phyloP scores from a whole-genome alignment of 345 rosid species.

The Melaleuca alternifolia region DNA sequence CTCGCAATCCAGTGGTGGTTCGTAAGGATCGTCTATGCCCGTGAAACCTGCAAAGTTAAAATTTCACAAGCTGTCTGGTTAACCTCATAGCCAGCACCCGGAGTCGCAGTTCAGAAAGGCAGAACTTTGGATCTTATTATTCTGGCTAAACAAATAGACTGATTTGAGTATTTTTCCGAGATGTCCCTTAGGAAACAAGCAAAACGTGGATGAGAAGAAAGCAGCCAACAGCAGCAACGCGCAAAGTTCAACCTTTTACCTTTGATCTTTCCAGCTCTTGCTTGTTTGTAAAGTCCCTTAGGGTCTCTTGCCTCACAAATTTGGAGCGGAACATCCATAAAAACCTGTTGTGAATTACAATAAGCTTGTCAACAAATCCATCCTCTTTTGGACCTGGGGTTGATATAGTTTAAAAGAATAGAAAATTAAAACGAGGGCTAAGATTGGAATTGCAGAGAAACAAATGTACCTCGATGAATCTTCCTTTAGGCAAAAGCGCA shows the following conservation, averaged over 20 bases:
- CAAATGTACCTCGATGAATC: constrained; percentile 51
- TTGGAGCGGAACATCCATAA: constrained; percentile 59
- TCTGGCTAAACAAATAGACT: not conserved
- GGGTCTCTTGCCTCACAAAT: constrained; percentile 80
- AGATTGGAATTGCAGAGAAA: not conserved
- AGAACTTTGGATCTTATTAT: not conserved
- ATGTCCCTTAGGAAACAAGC: not conserved
- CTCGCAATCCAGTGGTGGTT: constrained; percentile 53
- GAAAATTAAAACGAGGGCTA: not conserved
- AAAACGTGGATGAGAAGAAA: not conserved
- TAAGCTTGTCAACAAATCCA: not conserved
- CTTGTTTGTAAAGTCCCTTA: constrained; percentile 76
- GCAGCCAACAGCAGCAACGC: not conserved
- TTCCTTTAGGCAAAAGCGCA: constrained; percentile 57
- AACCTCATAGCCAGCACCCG: not conserved
- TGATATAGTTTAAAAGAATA: not conserved
- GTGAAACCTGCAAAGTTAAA: constrained; percentile 42
- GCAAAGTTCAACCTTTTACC: constrained; percentile 13
- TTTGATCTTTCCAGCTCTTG: constrained; percentile 79
- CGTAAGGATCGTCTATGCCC: constrained; percentile 64
- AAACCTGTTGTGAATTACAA: constrained; percentile 30
- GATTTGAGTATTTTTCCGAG: not conserved
- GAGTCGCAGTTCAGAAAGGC: not conserved
- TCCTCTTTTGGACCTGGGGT: not conserved
- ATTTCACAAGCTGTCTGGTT: not conserved